A percentile compares a stretch with the other conserved stretches of the same genome.
Evolutionary conservation across 345 rosid genomes (phyloP).

Genomic region (Citrus cavaleriei): DNA sequence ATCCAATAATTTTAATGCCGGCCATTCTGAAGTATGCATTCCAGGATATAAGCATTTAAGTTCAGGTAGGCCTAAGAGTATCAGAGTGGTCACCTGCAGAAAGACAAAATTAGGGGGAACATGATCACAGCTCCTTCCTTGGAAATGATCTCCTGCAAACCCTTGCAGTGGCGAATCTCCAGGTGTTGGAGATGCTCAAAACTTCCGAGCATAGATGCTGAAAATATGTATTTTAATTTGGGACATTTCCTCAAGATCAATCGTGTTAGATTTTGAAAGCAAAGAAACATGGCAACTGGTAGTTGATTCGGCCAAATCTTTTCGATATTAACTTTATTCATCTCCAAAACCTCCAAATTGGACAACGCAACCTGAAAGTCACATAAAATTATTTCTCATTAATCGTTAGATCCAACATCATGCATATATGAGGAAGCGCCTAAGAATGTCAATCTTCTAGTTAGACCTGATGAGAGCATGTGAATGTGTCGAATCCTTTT

Average conservation of each 20-base stretch:
- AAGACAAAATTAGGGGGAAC: conserved; percentile 1
- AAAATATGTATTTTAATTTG: not conserved
- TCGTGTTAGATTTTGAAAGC: not conserved
- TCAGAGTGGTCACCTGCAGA: conserved; percentile 6
- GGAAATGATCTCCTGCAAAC: not conserved
- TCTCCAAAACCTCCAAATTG: conserved; percentile 2
- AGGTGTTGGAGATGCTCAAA: not conserved
- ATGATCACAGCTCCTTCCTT: conserved; percentile 4
- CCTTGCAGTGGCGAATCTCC: not conserved
- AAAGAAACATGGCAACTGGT: not conserved
- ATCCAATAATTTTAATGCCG: not conserved
- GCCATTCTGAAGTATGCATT: conserved; percentile 15
- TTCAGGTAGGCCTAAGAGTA: not conserved
- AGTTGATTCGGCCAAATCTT: conserved; percentile 1
- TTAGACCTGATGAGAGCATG: too few species aligned
- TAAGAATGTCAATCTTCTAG: too few species aligned
- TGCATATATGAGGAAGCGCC: too few species aligned
- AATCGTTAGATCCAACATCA: too few species aligned
- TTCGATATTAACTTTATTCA: not conserved
- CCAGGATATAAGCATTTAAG: conserved; percentile 23
- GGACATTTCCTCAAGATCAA: not conserved
- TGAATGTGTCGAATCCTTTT: too few species aligned
- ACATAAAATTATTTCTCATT: too few species aligned
- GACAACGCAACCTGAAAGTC: conserved; percentile 15
- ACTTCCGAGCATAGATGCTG: not conserved